Conservation (phyloP, 1,284 basidiomycete species). For the Melanopsichium pennsylvanicum region DNA sequence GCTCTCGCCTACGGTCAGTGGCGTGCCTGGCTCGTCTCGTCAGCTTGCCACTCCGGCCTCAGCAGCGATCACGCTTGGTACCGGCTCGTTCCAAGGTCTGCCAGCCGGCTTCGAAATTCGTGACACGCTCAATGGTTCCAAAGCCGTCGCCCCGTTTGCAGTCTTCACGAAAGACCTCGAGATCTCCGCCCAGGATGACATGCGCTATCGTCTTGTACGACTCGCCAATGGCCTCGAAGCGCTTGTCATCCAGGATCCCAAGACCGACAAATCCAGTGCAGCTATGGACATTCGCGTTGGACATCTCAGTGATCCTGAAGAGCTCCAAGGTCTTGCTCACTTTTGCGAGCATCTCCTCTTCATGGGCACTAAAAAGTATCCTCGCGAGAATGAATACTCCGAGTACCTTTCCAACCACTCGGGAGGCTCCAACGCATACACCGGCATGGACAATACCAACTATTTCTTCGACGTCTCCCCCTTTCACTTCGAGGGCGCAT, state of each 20-base stretch:
- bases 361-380: slow-evolving; percentile 74
- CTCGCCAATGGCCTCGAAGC: slow-evolving; percentile 88
- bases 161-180: slow-evolving; percentile 55
- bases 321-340: slow-evolving; percentile 77
- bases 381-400: slow-evolving; percentile 63
- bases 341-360: slow-evolving; percentile 96
- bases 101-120: slow-evolving; percentile 47
- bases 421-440: slow-evolving; percentile 92
- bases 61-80: slow-evolving; percentile 27
- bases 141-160: slow-evolving; percentile 47
- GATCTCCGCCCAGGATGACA: slow-evolving; percentile 42
- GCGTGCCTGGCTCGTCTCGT: slow-evolving; percentile 36
- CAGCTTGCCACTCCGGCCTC: slow-evolving; percentile 39
- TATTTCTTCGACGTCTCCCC: slow-evolving; percentile 92
- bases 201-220: slow-evolving; percentile 73
- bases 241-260: slow-evolving; percentile 83
- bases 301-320: slow-evolving; percentile 83
- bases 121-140: slow-evolving; percentile 33
- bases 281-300: slow-evolving; percentile 95
- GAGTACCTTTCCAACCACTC: slow-evolving; percentile 89
- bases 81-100: slow-evolving; percentile 30
- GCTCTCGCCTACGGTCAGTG: neutral
- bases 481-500: slow-evolving; percentile 80
- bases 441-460: slow-evolving; percentile 90
- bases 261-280: slow-evolving; percentile 92